These are phyloP conservation scores for Flaveria sonorensis DNA, from an alignment of 129 eudicot species.

Conservation along the genomic window DNA sequence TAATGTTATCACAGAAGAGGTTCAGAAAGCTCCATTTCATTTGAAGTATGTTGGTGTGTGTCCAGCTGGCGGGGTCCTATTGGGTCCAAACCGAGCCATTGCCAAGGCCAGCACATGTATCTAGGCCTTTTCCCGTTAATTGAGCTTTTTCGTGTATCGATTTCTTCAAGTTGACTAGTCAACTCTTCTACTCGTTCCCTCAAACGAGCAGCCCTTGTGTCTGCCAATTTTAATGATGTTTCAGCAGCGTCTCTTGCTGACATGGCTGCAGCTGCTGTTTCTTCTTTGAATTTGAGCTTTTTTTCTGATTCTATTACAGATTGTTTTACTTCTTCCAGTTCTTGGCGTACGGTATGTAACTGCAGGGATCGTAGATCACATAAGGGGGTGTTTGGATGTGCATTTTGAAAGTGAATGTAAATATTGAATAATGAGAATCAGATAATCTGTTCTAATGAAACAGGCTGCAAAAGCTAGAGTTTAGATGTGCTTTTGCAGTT, in stretches of 20 bases:
- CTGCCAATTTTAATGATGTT: constrained; percentile 80
- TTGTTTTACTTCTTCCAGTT: constrained; percentile 83
- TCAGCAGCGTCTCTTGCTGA: constrained; percentile 98
- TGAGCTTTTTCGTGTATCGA: constrained; percentile 56
- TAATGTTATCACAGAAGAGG: constrained; percentile 60
- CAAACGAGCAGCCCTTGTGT: constrained; percentile 68
- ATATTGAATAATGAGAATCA: background rate
- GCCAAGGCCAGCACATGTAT: constrained; percentile 96
- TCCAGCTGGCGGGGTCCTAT: constrained; percentile 51
- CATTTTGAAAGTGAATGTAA: background rate
- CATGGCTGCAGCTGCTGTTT: constrained; percentile 96
- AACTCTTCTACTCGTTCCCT: constrained; percentile 88
- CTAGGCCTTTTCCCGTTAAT: constrained; percentile 55
- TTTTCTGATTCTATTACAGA: constrained; percentile 66
- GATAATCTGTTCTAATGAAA: no score
- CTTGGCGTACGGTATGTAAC: constrained; percentile 67
- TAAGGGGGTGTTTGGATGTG: background rate
- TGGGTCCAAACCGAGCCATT: constrained; percentile 87
- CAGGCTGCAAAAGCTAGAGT: background rate
- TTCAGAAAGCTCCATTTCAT: constrained; percentile 98
- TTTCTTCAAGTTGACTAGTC: constrained; percentile 72
- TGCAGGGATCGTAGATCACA: constrained; percentile 36
- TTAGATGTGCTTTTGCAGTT: background rate
- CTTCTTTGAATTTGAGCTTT: constrained; percentile 89
- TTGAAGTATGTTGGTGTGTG: constrained; percentile 45